Conservation (phyloP, 169 alveolate species). For the Plasmodium coatneyi region DNA sequence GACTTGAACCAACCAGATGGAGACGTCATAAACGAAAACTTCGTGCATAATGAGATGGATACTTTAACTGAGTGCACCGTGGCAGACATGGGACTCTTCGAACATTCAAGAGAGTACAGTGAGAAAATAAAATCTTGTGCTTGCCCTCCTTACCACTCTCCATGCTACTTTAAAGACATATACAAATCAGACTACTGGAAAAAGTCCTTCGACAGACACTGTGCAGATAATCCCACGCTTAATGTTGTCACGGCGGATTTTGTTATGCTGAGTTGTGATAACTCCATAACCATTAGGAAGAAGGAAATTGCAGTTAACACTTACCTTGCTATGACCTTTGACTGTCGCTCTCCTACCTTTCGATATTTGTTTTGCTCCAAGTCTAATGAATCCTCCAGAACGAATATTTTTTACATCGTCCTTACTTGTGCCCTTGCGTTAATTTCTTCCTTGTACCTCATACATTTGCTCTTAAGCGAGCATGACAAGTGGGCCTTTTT, state of each 20-base stretch:
- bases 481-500: slow-evolving; percentile 4
- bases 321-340: slow-evolving; percentile 59
- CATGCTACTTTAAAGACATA: slow-evolving; percentile 67
- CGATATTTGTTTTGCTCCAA: slow-evolving; percentile 39
- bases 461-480: slow-evolving; percentile 2
- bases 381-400: not conserved
- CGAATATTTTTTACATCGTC: slow-evolving; percentile 10
- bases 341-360: slow-evolving; percentile 35
- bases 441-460: slow-evolving; percentile 36
- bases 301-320: slow-evolving; percentile 50
- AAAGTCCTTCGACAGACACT: not conserved
- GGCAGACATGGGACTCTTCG: slow-evolving; percentile 26
- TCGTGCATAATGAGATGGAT: not conserved
- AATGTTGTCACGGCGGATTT: slow-evolving; percentile 39
- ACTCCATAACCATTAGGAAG: slow-evolving; percentile 11
- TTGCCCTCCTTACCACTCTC: slow-evolving; percentile 30
- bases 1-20: slow-evolving; percentile 31
- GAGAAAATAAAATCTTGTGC: slow-evolving; percentile 40
- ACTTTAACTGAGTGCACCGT: not conserved
- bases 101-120: slow-evolving; percentile 15
- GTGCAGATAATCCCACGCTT: not conserved
- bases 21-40: slow-evolving; percentile 18
- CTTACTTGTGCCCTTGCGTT: slow-evolving; percentile 21
- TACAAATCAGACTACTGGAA: slow-evolving; percentile 32
- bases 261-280: slow-evolving; percentile 13